Conservation (phyloP, 2,329 filamentous ascomycete genomes). For the Plenodomus lindquistii region DNA sequence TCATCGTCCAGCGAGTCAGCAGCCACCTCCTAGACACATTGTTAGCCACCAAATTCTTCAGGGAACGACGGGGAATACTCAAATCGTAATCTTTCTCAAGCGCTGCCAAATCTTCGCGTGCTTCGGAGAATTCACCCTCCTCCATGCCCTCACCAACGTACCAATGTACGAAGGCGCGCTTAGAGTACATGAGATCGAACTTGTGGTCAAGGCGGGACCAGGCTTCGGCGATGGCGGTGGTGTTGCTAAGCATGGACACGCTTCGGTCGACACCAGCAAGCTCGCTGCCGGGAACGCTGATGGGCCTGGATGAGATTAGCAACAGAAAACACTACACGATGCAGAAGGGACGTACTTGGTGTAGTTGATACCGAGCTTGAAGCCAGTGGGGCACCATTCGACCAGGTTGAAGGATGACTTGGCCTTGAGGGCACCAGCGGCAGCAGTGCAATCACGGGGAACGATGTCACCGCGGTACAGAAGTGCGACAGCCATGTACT, state of each 20-base stretch:
- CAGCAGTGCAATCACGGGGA: slow-evolving; percentile 69
- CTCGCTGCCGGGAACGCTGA: slow-evolving; percentile 94
- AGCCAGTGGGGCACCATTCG: slow-evolving; percentile 75
- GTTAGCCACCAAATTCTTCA: no score
- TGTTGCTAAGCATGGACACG: slow-evolving; percentile 80
- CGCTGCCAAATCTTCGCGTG: slow-evolving; percentile 81
- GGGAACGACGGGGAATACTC: no score
- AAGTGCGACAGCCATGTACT: slow-evolving; percentile 76
- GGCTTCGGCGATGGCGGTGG: slow-evolving; percentile 72
- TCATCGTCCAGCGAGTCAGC: slow-evolving; percentile 61
- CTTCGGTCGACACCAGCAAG: slow-evolving; percentile 97
- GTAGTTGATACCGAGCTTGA: slow-evolving; percentile 78
- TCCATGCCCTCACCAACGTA: slow-evolving; percentile 91
- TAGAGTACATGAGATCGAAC: slow-evolving; percentile 79
- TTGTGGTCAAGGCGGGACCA: slow-evolving; percentile 75
- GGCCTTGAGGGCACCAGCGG: slow-evolving; percentile 69
- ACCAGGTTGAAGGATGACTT: slow-evolving; percentile 74
- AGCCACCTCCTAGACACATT: slow-evolving; percentile 63
- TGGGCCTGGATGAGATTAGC: slow-evolving; percentile 69
- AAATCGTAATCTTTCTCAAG: slow-evolving; percentile 88
- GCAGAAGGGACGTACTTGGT: slow-evolving; percentile 50
- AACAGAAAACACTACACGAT: not conserved
- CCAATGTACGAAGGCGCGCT: slow-evolving; percentile 77
- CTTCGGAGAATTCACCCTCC: slow-evolving; percentile 87
- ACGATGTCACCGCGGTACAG: slow-evolving; percentile 74